Percentiles rank a stretch among this genome's conserved stretches.
Evolutionary conservation across 306 rosid species (phyloP).

Genomic region (Parietaria judaica): DNA sequence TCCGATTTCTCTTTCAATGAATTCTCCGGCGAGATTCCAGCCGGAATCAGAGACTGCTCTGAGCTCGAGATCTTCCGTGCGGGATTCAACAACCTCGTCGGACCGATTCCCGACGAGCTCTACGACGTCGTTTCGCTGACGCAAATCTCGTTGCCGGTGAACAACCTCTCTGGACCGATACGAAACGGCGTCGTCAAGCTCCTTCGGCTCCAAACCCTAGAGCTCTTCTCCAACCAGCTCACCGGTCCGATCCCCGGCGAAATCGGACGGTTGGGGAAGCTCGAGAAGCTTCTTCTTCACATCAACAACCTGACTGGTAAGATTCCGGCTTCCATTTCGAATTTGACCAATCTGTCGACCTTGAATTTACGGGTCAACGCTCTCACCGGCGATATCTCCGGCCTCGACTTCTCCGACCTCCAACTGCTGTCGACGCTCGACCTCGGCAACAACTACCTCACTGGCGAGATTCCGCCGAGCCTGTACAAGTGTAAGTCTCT

Average conservation of each 20-base stretch:
- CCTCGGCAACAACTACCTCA: constrained; percentile 66
- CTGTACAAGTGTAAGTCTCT: constrained; percentile 75
- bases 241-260: constrained; percentile 42
- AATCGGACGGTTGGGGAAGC: constrained; percentile 56
- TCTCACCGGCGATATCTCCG: constrained; percentile 56
- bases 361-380: constrained; percentile 71
- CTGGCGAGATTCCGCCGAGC: constrained; percentile 57
- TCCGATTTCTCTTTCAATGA: constrained; percentile 65
- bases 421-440: constrained; percentile 52
- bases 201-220: constrained; percentile 49
- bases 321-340: constrained; percentile 50
- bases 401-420: constrained; percentile 55
- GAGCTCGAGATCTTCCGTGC: constrained; percentile 59
- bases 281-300: constrained; percentile 55
- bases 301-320: constrained; percentile 61
- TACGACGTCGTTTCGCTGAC: constrained; percentile 33
- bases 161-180: constrained; percentile 49
- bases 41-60: constrained; percentile 59
- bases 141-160: constrained; percentile 54
- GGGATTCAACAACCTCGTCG: constrained; percentile 58
- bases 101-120: constrained; percentile 59
- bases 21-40: constrained; percentile 33
- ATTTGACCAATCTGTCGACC: constrained; percentile 53
- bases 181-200: constrained; percentile 36
- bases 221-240: constrained; percentile 61